Evolutionary conservation across 148 eudicot genomes (phyloP).

Genomic region (Silene latifolia): DNA sequence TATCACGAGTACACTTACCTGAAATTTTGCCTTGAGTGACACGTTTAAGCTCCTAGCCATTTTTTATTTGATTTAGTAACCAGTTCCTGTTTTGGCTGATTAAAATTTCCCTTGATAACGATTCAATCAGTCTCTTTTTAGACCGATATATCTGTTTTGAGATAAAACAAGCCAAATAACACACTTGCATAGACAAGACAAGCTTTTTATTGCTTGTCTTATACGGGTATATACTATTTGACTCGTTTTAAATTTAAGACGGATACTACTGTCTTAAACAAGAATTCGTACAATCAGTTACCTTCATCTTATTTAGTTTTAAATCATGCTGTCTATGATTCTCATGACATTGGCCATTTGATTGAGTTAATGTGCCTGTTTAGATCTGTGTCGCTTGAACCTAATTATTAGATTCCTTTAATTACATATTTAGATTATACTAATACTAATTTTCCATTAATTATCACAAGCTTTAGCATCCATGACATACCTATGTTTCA

Average conservation of each 20-base stretch:
- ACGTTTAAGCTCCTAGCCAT: slow-evolving; percentile 7
- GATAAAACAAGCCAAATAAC: too few species aligned
- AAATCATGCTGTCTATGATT: slow-evolving; percentile 16
- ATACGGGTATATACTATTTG: too few species aligned
- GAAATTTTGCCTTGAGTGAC: slow-evolving; percentile 16
- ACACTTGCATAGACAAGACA: too few species aligned
- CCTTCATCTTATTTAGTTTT: background rate
- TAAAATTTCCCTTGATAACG: background rate
- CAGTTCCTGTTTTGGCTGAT: background rate
- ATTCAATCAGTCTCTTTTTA: too few species aligned
- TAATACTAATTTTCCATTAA: slow-evolving; percentile 7
- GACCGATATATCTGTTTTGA: too few species aligned
- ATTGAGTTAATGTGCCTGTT: slow-evolving; percentile 21
- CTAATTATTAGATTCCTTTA: slow-evolving; percentile 17
- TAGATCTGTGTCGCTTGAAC: slow-evolving; percentile 22
- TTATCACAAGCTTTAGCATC: slow-evolving; percentile 7
- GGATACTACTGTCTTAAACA: too few species aligned
- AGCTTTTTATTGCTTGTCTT: too few species aligned
- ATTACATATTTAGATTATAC: slow-evolving; percentile 10
- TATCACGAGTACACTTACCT: slow-evolving; percentile 11
- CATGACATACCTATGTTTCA: slow-evolving; percentile 1
- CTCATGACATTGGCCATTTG: slow-evolving; percentile 18
- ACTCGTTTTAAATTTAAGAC: too few species aligned
- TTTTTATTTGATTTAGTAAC: background rate
- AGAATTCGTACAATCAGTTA: too few species aligned